A percentile compares a stretch with the other conserved stretches of the same genome.
These are phyloP conservation scores for Cryptosporidium tyzzeri DNA, from an alignment of 169 alveolate genomes.

Conservation along the genomic window DNA sequence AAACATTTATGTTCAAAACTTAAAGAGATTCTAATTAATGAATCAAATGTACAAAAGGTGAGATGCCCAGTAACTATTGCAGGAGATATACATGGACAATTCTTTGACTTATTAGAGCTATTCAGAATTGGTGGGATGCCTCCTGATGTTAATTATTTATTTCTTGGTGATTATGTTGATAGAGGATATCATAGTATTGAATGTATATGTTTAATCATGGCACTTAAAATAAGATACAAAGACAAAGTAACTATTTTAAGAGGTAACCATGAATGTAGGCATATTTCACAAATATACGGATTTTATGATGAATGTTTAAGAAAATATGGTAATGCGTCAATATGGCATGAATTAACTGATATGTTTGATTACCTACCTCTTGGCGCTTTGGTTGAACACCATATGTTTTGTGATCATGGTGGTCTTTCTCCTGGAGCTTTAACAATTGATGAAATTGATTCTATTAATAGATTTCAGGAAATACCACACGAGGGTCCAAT, in stretches of 20 bases:
- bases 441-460: conserved; percentile 92
- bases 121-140: conserved; percentile 92
- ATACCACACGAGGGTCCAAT: conserved; percentile 98
- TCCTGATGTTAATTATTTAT: conserved; percentile 96
- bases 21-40: conserved; percentile 87
- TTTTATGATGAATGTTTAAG: conserved; percentile 97
- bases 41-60: conserved; percentile 89
- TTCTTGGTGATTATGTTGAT: conserved; percentile 98
- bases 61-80: conserved; percentile 93
- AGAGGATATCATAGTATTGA: conserved; percentile 97
- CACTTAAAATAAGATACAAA: conserved; percentile 92
- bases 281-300: conserved; percentile 94
- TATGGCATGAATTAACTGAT: conserved; percentile 96
- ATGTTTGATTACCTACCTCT: conserved; percentile 95
- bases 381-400: conserved; percentile 95
- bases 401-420: conserved; percentile 97
- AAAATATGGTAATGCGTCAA: conserved; percentile 94
- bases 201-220: conserved; percentile 91
- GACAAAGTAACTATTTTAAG: conserved; percentile 93
- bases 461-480: conserved; percentile 87
- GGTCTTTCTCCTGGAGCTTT: conserved; percentile 96
- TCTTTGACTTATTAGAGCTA: conserved; percentile 94
- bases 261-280: conserved; percentile 97
- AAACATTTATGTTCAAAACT: conserved; percentile 83
- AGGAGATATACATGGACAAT: conserved; percentile 98